A percentile compares a stretch with the other conserved stretches of the same genome.
phyloP scores from a whole-genome alignment of 1,284 basidiomycete species.

The Trichosporon ovoides region DNA sequence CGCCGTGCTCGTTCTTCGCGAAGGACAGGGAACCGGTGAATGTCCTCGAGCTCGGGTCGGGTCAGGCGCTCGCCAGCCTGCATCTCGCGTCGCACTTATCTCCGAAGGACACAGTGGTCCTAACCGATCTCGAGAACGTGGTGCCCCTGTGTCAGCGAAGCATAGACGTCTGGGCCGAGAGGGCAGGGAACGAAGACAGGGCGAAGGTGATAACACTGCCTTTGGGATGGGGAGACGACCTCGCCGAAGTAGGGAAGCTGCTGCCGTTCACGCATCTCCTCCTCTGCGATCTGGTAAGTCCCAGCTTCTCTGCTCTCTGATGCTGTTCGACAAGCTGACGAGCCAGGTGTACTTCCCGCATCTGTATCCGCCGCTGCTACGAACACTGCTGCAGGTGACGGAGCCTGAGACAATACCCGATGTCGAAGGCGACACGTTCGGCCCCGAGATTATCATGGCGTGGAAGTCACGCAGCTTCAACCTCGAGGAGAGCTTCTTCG shows the following conservation, averaged over 20 bases:
- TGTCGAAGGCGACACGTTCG: slow-evolving; percentile 20
- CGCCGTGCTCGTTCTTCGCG: slow-evolving; percentile 37
- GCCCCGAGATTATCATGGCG: slow-evolving; percentile 43
- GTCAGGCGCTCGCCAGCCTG: slow-evolving; percentile 41
- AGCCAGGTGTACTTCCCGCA: slow-evolving; percentile 46
- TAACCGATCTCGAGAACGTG: slow-evolving; percentile 44
- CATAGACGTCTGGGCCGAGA: slow-evolving; percentile 21
- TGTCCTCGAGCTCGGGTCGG: slow-evolving; percentile 44
- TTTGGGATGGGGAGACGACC: slow-evolving; percentile 40
- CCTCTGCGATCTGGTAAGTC: slow-evolving; percentile 45
- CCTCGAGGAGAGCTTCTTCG: slow-evolving; percentile 47
- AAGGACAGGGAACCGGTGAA: slow-evolving; percentile 9
- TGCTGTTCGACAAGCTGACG: slow-evolving; percentile 4
- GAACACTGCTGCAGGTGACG: slow-evolving; percentile 40
- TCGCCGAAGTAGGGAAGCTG: slow-evolving; percentile 11
- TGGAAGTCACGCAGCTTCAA: slow-evolving; percentile 41
- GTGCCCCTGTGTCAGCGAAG: slow-evolving; percentile 36
- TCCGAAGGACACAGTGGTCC: slow-evolving; percentile 26
- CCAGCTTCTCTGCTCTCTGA: too few species aligned
- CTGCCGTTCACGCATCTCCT: slow-evolving; percentile 41
- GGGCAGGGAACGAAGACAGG: not conserved
- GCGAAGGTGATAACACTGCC: slow-evolving; percentile 25
- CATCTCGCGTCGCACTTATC: slow-evolving; percentile 34
- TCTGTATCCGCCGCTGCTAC: slow-evolving; percentile 40
- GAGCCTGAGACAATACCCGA: slow-evolving; percentile 21